Evolutionary conservation across 148 eudicot genomes (phyloP).

Genomic region (Cornus kousa): DNA sequence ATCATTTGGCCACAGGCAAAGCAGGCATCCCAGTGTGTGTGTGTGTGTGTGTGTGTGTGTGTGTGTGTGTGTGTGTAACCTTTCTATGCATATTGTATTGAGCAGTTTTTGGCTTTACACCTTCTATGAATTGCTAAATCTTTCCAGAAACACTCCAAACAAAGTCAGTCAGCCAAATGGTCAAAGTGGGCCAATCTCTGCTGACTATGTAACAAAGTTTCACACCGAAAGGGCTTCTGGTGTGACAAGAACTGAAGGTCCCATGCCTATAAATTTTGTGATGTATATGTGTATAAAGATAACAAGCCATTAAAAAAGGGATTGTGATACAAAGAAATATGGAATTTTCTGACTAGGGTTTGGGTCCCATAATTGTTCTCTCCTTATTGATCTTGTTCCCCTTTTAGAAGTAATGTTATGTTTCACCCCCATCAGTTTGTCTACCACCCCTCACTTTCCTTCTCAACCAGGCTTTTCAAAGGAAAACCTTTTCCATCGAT

Average conservation of each 20-base stretch:
- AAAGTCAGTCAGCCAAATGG: constrained; percentile 6
- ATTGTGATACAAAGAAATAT: constrained; percentile 11
- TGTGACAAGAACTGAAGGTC: constrained; percentile 17
- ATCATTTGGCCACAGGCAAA: no score
- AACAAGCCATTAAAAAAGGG: constrained; percentile 2
- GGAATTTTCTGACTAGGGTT: constrained; percentile 28
- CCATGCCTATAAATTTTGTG: constrained; percentile 5
- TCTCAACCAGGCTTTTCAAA: constrained; percentile 8
- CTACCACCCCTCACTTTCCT: constrained; percentile 15
- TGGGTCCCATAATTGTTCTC: constrained; percentile 25
- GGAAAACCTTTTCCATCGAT: background rate
- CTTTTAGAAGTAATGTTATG: constrained; percentile 25
- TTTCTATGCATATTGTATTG: background rate
- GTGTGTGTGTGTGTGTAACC: no score
- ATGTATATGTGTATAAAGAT: background rate
- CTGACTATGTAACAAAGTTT: constrained; percentile 28
- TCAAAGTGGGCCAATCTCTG: constrained; percentile 18
- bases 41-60: no score
- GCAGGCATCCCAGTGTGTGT: no score
- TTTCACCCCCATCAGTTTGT: constrained; percentile 30
- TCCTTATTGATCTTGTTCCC: constrained; percentile 20
- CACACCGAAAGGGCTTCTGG: constrained; percentile 33
- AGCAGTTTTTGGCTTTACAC: background rate
- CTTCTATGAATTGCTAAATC: background rate
- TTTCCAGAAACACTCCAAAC: background rate